Evolutionary conservation across 345 rosid species (phyloP).

Genomic region (Eutrema yunnanense): DNA sequence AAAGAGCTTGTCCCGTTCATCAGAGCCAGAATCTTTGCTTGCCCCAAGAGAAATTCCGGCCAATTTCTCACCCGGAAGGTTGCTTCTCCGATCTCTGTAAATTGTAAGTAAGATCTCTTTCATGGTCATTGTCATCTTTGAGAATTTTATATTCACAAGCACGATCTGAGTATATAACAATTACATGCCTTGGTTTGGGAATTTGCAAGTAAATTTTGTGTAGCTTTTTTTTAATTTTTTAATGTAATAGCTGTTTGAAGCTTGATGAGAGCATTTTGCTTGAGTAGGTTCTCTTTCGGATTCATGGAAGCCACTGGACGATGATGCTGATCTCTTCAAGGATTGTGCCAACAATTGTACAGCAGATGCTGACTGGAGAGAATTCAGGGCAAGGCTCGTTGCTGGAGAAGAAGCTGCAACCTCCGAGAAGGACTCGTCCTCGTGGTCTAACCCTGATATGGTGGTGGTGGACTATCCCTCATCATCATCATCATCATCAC

Average conservation of each 20-base stretch:
- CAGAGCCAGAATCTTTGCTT: slow-evolving; percentile 37
- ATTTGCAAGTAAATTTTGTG: background rate
- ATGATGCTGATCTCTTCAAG: slow-evolving; percentile 31
- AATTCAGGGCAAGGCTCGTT: slow-evolving; percentile 73
- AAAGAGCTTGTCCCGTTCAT: slow-evolving; percentile 36
- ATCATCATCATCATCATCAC: slow-evolving; percentile 17
- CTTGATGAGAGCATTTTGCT: slow-evolving; percentile 9
- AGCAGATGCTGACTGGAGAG: slow-evolving; percentile 57
- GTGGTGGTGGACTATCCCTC: slow-evolving; percentile 28
- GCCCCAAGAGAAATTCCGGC: slow-evolving; percentile 31
- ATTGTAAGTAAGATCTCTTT: slow-evolving; percentile 39
- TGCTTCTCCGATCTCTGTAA: slow-evolving; percentile 33
- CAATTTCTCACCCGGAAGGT: slow-evolving; percentile 32
- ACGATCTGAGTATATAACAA: background rate
- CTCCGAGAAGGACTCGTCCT: slow-evolving; percentile 29
- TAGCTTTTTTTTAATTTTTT: no score
- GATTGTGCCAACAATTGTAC: slow-evolving; percentile 16
- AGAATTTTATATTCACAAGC: background rate
- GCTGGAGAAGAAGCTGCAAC: slow-evolving; percentile 40
- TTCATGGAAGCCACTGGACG: slow-evolving; percentile 39
- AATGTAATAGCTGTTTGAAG: background rate
- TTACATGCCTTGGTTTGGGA: background rate
- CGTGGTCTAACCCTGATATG: slow-evolving; percentile 32
- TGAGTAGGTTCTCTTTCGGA: slow-evolving; percentile 47
- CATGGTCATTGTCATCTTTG: background rate